A percentile compares a stretch with the other conserved stretches of the same genome.
These are phyloP conservation scores for Hypholoma fasciculare DNA, from an alignment of 768 basidiomycete genomes.

Conservation along the genomic window DNA sequence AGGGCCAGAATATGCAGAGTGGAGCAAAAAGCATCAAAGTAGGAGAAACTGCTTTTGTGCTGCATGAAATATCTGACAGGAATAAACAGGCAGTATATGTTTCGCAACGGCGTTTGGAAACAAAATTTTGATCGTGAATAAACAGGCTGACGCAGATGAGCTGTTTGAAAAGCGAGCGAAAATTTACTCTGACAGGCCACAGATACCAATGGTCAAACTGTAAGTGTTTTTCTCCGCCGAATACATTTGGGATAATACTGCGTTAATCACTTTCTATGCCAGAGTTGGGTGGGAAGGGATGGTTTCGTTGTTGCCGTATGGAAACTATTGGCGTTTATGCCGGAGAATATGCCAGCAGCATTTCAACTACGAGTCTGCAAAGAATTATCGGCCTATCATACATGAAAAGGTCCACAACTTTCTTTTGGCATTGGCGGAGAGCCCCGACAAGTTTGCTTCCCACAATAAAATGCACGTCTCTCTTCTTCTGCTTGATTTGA, in stretches of 20 bases:
- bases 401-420: conserved; percentile 28
- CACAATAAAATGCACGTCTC: conserved; percentile 17
- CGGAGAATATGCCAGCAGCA: conserved; percentile 36
- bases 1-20: conserved; percentile 9
- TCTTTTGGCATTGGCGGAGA: conserved; percentile 21
- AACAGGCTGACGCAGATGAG: conserved; percentile 14
- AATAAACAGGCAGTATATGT: conserved; percentile 18
- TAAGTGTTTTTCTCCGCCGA: neutral
- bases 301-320: conserved; percentile 31
- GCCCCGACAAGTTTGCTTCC: conserved; percentile 8
- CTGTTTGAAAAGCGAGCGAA: conserved; percentile 44
- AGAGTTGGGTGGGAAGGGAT: conserved; percentile 36
- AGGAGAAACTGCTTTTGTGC: neutral
- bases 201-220: conserved; percentile 17
- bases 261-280: neutral
- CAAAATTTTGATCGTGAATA: conserved; percentile 27
- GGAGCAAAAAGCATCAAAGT: conserved; percentile 17
- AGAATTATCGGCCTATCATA: conserved; percentile 27
- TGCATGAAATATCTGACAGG: neutral
- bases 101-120: conserved; percentile 21
- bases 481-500: neutral
- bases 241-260: too few species aligned
- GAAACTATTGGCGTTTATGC: conserved; percentile 36
- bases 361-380: conserved; percentile 26
- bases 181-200: conserved; percentile 46